Conservation (phyloP, 2,329 filamentous ascomycete species). For the Fusarium subtropicale region DNA sequence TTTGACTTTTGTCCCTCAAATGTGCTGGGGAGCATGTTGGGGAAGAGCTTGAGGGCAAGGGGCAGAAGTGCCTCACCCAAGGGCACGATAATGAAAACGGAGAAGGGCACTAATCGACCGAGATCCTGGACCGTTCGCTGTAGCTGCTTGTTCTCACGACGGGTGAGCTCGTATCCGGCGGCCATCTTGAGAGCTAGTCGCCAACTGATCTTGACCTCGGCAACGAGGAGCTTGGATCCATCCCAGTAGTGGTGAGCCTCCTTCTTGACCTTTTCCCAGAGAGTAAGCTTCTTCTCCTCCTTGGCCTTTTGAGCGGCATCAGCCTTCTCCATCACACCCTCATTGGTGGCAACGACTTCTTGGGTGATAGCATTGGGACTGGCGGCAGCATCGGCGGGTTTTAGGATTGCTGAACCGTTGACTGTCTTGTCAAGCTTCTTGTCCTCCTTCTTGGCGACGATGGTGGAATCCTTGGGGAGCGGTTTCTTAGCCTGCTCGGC, state of each 20-base stretch:
- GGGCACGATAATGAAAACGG: conserved; percentile 95
- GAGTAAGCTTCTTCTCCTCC: conserved; percentile 85
- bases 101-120: conserved; percentile 92
- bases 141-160: conserved; percentile 92
- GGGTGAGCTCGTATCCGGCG: conserved; percentile 93
- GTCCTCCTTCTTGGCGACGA: conserved; percentile 53
- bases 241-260: conserved; percentile 97
- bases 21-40: conserved; percentile 96
- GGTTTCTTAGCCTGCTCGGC: conserved; percentile 90
- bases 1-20: conserved; percentile 93
- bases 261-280: conserved; percentile 95
- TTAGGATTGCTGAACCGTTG: conserved; percentile 23
- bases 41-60: conserved; percentile 92
- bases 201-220: conserved; percentile 93
- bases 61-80: conserved; percentile 95
- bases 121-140: conserved; percentile 94
- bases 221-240: conserved; percentile 92
- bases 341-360: conserved; percentile 63
- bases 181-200: conserved; percentile 96
- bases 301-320: conserved; percentile 68
- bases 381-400: conserved; percentile 46
- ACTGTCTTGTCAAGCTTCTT: conserved; percentile 46
- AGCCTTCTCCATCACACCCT: conserved; percentile 69
- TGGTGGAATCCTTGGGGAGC: conserved; percentile 67
- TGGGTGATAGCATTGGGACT: conserved; percentile 53